phyloP scores from a whole-genome alignment of 495 filamentous ascomycete genomes.

The Neurospora africana region DNA sequence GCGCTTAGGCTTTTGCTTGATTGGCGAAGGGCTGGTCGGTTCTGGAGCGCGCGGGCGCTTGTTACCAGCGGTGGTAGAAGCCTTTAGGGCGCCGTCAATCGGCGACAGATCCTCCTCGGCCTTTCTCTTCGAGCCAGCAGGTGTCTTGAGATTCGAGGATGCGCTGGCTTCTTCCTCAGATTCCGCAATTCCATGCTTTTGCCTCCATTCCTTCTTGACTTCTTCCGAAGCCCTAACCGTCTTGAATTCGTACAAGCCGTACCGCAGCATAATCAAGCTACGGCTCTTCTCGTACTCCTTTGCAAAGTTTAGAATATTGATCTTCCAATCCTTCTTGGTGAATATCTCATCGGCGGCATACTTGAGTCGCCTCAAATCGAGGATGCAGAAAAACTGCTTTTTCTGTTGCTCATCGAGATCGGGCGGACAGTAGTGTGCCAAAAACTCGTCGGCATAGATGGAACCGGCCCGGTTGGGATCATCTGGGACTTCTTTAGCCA shows the following conservation, averaged over 20 bases:
- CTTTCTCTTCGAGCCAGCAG: constrained; percentile 32
- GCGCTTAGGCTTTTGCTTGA: constrained; percentile 33
- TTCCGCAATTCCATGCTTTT: constrained; percentile 32
- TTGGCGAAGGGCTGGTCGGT: constrained; percentile 7
- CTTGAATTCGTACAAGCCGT: constrained; percentile 44
- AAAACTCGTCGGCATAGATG: constrained; percentile 40
- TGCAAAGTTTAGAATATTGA: constrained; percentile 41
- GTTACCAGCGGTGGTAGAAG: constrained; percentile 26
- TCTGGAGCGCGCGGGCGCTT: constrained; percentile 34
- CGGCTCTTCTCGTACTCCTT: constrained; percentile 46
- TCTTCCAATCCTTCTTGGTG: constrained; percentile 41
- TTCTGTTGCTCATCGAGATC: constrained; percentile 38
- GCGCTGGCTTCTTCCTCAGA: constrained; percentile 22
- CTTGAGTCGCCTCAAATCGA: constrained; percentile 41
- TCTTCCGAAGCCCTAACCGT: constrained; percentile 38
- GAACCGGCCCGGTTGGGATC: constrained; percentile 29
- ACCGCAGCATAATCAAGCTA: constrained; percentile 41
- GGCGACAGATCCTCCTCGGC: constrained; percentile 32
- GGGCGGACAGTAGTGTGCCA: constrained; percentile 36
- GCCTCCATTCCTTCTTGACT: constrained; percentile 38
- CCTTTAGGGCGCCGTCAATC: constrained; percentile 21
- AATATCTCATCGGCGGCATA: constrained; percentile 43
- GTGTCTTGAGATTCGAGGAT: constrained; percentile 6
- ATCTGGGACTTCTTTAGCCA: constrained; percentile 35
- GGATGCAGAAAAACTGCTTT: constrained; percentile 43